These are phyloP conservation scores for Brassica incana DNA, from an alignment of 345 rosid genomes.

Conservation along the genomic window DNA sequence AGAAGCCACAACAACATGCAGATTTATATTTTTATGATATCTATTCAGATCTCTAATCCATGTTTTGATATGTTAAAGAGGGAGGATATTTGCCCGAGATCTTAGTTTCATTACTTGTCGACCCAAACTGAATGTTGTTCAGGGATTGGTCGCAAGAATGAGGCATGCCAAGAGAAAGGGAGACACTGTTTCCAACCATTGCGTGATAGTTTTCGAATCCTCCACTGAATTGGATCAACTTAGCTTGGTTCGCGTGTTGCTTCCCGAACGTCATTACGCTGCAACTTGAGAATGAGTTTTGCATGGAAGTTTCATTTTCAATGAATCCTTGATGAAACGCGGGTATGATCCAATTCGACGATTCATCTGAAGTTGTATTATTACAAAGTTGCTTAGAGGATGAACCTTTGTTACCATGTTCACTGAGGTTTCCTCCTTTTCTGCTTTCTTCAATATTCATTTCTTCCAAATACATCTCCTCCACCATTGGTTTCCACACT, in stretches of 20 bases:
- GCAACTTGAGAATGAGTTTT: slow-evolving; percentile 36
- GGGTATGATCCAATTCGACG: slow-evolving; percentile 7
- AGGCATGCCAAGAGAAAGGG: slow-evolving; percentile 71
- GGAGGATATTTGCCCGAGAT: slow-evolving; percentile 22
- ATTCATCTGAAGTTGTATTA: slow-evolving; percentile 22
- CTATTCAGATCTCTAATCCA: slow-evolving; percentile 15
- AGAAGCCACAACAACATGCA: background rate
- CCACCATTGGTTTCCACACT: slow-evolving; percentile 90
- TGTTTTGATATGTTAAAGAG: slow-evolving; percentile 16
- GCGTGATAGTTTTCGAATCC: slow-evolving; percentile 38
- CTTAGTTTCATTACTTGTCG: slow-evolving; percentile 22
- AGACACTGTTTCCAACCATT: slow-evolving; percentile 49
- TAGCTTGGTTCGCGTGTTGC: slow-evolving; percentile 41
- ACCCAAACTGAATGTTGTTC: slow-evolving; percentile 27
- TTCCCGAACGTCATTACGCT: slow-evolving; percentile 29
- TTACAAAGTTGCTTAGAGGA: slow-evolving; percentile 26
- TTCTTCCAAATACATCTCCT: slow-evolving; percentile 76
- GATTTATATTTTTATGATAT: background rate
- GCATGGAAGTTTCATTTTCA: slow-evolving; percentile 11
- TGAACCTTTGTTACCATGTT: slow-evolving; percentile 47
- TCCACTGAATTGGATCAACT: slow-evolving; percentile 50
- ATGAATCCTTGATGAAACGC: slow-evolving; percentile 14
- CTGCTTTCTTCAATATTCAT: slow-evolving; percentile 44
- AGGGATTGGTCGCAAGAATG: slow-evolving; percentile 45
- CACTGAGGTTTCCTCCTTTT: slow-evolving; percentile 16